Base-by-base conservation (phyloP, 805 yeast genomes). In the Candida gorgasii region DNA sequence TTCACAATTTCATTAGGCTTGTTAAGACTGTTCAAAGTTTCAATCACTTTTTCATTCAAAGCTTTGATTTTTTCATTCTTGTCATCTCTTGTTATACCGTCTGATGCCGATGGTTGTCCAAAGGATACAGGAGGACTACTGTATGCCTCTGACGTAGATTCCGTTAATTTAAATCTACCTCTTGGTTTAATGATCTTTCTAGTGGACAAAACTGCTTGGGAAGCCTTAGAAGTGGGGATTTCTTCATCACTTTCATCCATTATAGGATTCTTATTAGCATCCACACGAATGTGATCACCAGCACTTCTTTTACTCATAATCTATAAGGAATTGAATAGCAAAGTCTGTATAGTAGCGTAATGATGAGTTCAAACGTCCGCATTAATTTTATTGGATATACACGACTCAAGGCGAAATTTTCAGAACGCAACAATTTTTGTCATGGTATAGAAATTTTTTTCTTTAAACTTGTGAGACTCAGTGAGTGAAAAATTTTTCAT, bases 151-250 rank as follows among this genome's bases (percentile, higher is more conserved):
- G 27, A 39, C 26, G 41, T 15, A 9, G 43, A 32, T 12, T 39
- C 29, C 4, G 30, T 18, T 11, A 16, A n/a, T 8, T 37, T 22
- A 17, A 26, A 34, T 46, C 50, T 54, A n/a, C 62, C 58, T 56
- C 73, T 74, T 12, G 85, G 84, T 54, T 75, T 70, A 19, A 86
- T 75, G 44, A 87, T 85, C 66, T 80, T 84, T 54, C 97, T 72
- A 43, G 66, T 73, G 19, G 89, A 78, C 75, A 89, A 61, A 5
- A 79, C 81, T 4, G 73, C 80, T 3, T 76, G 69, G 1, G 86
- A 72, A 0, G 95, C 93, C 36, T 48, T 57, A n/a, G 36, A 43
- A n/a, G 13, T 9, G 2, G 26, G 17, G n/a, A 13, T 27, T 3
- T 32, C 38, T 5, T 40, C 43, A 24, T 24, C 53, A 45, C 24